Base-by-base conservation (phyloP, 805 yeast species). In the Pichia thaimueangensis region DNA sequence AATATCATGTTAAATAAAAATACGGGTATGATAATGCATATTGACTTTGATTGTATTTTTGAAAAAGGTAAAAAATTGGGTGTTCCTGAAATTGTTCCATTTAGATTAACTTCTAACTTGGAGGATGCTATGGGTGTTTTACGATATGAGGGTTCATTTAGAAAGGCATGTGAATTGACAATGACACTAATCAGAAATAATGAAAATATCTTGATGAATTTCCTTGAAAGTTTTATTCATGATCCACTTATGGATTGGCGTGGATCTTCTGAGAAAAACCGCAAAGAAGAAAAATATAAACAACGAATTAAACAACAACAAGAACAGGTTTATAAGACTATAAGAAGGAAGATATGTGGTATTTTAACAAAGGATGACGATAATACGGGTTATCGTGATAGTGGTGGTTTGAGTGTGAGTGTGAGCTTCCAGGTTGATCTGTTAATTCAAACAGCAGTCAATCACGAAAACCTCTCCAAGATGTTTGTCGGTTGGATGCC, bases 401-500 rank as follows among this genome's bases (percentile, higher is more conserved):
- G 63, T 42, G 62, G 65, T 15, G 89, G 94, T 0, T 66, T 89
- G 24, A 86, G 96, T 0, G 76, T 93, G 67, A 86, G 95, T 63
- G 85, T 89, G 3, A 81, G 83, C 35, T 97, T 96, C 0, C 96
- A 91, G 56, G 96, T 88, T 1, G 97, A 93, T 55, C 79, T 84
- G 23, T 70, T 93, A 47, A 84, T 91, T 25, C 86, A 83, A 51
- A 85, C 82, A 48, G 93, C 97, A 0, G 74, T 85, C 0, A 78
- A 86, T 2, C 67, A 67, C 5, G 86, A 80, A 35, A 80, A 81
- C 48, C 63, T 93, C 33, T 71, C 86, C 24, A 82, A 74, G 51
- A 91, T 93, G 98, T 93, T 86, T 61, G 78, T 84, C 21, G 99
- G 99, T 3, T 93, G 99, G 99, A 68, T 78, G 63, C 75, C 93